phyloP scores from a whole-genome alignment of 2,329 filamentous ascomycete species.

The Sporothrix inflata region DNA sequence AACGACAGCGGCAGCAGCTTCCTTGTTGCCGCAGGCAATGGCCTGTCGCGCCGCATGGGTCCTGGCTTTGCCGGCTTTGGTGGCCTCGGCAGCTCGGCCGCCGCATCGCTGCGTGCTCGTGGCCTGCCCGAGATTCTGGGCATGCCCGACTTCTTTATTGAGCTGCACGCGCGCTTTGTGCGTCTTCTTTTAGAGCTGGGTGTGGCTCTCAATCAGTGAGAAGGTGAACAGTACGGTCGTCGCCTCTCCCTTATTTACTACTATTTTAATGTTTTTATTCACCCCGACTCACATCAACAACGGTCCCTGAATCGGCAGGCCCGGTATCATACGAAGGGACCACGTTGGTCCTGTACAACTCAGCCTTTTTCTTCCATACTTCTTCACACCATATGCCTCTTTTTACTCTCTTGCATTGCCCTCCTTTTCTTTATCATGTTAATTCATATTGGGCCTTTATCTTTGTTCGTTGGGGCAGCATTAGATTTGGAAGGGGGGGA shows the following conservation, averaged over 20 bases:
- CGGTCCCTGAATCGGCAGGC: conserved; percentile 17
- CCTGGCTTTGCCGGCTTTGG: conserved; percentile 57
- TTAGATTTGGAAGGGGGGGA: neutral
- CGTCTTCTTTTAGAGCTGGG: conserved; percentile 63
- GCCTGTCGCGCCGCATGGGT: conserved; percentile 62
- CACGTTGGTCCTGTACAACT: neutral
- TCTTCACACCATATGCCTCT: neutral
- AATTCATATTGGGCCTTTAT: neutral
- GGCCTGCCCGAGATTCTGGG: conserved; percentile 69
- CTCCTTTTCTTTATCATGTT: neutral
- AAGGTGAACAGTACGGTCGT: neutral
- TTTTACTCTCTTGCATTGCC: neutral
- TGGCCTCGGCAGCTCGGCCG: conserved; percentile 56
- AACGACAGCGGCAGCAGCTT: conserved; percentile 55
- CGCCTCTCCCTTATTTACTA: neutral
- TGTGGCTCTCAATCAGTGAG: conserved; percentile 49
- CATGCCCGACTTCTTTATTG: conserved; percentile 68
- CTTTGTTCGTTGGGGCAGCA: neutral
- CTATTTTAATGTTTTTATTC: neutral
- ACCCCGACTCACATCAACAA: neutral
- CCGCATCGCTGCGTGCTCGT: conserved; percentile 58
- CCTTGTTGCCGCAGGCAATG: conserved; percentile 56
- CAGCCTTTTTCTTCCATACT: neutral
- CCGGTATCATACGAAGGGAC: neutral
- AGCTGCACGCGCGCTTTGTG: conserved; percentile 67